Evolutionary conservation across 306 rosid genomes (phyloP).

Genomic region (Trifolium dubium): DNA sequence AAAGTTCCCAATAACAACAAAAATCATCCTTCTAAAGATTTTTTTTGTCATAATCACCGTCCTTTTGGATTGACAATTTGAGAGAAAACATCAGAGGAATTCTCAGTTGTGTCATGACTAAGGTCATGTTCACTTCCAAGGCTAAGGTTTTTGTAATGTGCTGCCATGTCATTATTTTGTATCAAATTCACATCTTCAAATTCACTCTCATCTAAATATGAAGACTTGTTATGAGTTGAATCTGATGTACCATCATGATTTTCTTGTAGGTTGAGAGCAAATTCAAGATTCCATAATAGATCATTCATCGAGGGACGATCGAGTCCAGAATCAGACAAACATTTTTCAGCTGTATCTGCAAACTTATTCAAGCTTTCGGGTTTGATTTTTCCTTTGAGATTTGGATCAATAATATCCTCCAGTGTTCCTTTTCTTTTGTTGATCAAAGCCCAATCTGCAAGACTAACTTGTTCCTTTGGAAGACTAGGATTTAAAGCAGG

Average conservation of each 20-base stretch:
- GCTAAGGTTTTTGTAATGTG: slow-evolving; percentile 40
- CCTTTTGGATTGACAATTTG: slow-evolving; percentile 47
- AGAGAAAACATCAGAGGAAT: slow-evolving; percentile 45
- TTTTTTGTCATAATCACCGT: slow-evolving; percentile 24
- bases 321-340: slow-evolving; percentile 55
- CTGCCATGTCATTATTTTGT: slow-evolving; percentile 20
- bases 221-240: neutral
- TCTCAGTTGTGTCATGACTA: slow-evolving; percentile 33
- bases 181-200: slow-evolving; percentile 40
- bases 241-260: slow-evolving; percentile 22
- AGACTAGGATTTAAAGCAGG: slow-evolving; percentile 57
- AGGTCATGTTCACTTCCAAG: slow-evolving; percentile 34
- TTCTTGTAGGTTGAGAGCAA: slow-evolving; percentile 53
- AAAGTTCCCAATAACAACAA: neutral
- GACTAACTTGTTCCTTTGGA: slow-evolving; percentile 58
- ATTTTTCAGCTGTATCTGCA: slow-evolving; percentile 59
- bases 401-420: slow-evolving; percentile 56
- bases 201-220: slow-evolving; percentile 5
- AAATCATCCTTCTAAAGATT: neutral
- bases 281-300: slow-evolving; percentile 60
- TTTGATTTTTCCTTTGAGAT: slow-evolving; percentile 47
- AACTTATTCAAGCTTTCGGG: slow-evolving; percentile 59
- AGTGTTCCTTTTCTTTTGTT: slow-evolving; percentile 54
- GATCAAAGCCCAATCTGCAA: slow-evolving; percentile 59
- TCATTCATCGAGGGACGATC: slow-evolving; percentile 66